These are phyloP conservation scores for Proliferodiscus dingleyae DNA, from an alignment of 2,329 filamentous ascomycete species.

Conservation along the genomic window DNA sequence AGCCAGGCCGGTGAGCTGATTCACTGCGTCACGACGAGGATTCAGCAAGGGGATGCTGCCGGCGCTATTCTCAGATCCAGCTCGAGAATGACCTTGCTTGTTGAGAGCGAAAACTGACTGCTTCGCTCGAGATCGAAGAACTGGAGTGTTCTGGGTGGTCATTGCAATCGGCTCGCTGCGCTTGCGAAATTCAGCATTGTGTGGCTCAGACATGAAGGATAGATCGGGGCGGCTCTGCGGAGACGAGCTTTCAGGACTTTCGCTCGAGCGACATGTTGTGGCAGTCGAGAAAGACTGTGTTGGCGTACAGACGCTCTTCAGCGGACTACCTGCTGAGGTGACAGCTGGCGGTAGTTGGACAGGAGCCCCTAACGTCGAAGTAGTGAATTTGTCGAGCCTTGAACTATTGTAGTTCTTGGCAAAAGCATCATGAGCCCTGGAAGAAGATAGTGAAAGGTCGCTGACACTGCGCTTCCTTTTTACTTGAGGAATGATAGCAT, in stretches of 20 bases:
- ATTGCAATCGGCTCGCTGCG: too few species aligned
- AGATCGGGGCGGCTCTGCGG: not conserved
- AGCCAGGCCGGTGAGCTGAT: not conserved
- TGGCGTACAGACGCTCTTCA: too few species aligned
- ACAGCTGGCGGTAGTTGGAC: too few species aligned
- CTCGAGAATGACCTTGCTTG: not conserved
- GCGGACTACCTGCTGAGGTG: too few species aligned
- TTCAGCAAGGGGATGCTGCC: too few species aligned
- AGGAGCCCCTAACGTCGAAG: too few species aligned
- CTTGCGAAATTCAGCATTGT: not conserved
- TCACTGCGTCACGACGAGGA: too few species aligned
- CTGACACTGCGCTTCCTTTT: slow-evolving; percentile 1
- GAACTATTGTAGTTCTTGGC: slow-evolving; percentile 4
- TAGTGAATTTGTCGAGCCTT: too few species aligned
- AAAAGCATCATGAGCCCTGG: slow-evolving; percentile 6
- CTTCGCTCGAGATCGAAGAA: slow-evolving; percentile 20
- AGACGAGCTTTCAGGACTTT: slow-evolving; percentile 10
- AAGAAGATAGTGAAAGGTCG: not conserved
- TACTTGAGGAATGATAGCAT: not conserved
- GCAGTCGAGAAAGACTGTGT: too few species aligned
- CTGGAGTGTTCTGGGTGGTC: slow-evolving; percentile 7
- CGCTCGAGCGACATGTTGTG: not conserved
- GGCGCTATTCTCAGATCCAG: not conserved
- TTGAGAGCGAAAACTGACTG: slow-evolving; percentile 9
- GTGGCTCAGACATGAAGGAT: slow-evolving; percentile 16